Conservation (phyloP, 768 basidiomycete genomes). For the Chalciporus sphaerocephalus region DNA sequence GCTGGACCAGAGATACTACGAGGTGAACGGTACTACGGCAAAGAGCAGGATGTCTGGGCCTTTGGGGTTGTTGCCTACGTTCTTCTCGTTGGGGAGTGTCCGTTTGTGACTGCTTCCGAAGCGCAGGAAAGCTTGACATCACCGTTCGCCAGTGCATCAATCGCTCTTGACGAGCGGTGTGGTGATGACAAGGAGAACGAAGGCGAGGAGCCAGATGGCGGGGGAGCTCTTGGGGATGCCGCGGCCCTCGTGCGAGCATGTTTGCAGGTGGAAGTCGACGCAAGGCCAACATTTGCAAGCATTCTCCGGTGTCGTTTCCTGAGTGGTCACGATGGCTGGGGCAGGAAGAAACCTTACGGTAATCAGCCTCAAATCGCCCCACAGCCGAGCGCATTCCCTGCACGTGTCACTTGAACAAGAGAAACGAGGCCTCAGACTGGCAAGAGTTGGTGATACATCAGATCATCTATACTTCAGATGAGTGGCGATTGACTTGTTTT, state of each 20-base stretch:
- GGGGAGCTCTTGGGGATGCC: slow-evolving; percentile 80
- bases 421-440: slow-evolving; percentile 13
- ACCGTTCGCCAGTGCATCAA: slow-evolving; percentile 71
- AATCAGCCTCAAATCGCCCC: slow-evolving; percentile 21
- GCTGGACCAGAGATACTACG: slow-evolving; percentile 95
- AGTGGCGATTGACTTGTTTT: not conserved
- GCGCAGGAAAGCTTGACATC: slow-evolving; percentile 80
- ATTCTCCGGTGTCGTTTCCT: slow-evolving; percentile 80
- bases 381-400: slow-evolving; percentile 32
- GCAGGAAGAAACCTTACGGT: slow-evolving; percentile 32
- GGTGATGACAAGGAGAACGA: slow-evolving; percentile 66
- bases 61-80: slow-evolving; percentile 97
- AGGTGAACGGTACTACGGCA: slow-evolving; percentile 91
- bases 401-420: slow-evolving; percentile 23
- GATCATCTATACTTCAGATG: slow-evolving; percentile 1
- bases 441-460: slow-evolving; percentile 5
- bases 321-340: slow-evolving; percentile 74
- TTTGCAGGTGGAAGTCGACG: slow-evolving; percentile 69
- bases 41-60: slow-evolving; percentile 98
- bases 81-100: slow-evolving; percentile 86
- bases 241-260: slow-evolving; percentile 81
- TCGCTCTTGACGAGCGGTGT: slow-evolving; percentile 76
- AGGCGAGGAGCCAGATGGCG: slow-evolving; percentile 78
- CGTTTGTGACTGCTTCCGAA: slow-evolving; percentile 86
- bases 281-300: slow-evolving; percentile 82